These are phyloP conservation scores for Beauveria sp. DNA, from an alignment of 2,329 filamentous ascomycete species.

Conservation along the genomic window DNA sequence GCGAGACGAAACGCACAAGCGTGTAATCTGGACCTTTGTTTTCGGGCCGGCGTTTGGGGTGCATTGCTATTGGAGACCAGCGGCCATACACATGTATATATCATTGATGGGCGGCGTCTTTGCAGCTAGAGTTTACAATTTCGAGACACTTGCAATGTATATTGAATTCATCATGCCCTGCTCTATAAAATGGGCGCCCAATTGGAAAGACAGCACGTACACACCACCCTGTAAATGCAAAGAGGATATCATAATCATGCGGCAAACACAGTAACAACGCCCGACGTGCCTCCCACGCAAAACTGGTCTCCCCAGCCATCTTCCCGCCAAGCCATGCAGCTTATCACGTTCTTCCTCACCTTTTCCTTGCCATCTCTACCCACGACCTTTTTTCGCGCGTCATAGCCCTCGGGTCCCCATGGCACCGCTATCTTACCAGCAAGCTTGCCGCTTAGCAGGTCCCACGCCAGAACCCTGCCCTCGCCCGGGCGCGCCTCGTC, in stretches of 20 bases:
- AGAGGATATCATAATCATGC: constrained; percentile 10
- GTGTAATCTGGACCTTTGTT: constrained; percentile 3
- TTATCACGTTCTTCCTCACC: constrained; percentile 51
- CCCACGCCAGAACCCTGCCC: constrained; percentile 72
- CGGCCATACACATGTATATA: background rate
- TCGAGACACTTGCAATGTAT: background rate
- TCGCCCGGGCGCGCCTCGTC: constrained; percentile 28
- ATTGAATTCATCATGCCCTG: constrained; percentile 20
- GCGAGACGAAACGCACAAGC: background rate
- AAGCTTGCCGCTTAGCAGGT: constrained; percentile 66
- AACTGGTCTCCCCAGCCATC: constrained; percentile 57
- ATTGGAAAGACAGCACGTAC: background rate
- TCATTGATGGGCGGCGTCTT: background rate
- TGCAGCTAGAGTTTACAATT: background rate
- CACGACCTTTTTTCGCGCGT: constrained; percentile 43
- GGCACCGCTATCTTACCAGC: constrained; percentile 53
- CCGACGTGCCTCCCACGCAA: constrained; percentile 57
- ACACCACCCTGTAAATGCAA: background rate
- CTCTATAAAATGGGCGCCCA: too few relatives aligned
- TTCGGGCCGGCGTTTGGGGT: constrained; percentile 2
- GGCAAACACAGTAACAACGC: constrained; percentile 57
- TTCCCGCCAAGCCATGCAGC: constrained; percentile 56
- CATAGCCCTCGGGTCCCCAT: constrained; percentile 45
- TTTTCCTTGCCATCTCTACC: constrained; percentile 55
- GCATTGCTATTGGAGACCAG: constrained; percentile 8